Evolutionary conservation across 768 basidiomycete genomes (phyloP), one percentile per base, ranked within the genome.

Genomic region (Nidula microcarpa): DNA sequence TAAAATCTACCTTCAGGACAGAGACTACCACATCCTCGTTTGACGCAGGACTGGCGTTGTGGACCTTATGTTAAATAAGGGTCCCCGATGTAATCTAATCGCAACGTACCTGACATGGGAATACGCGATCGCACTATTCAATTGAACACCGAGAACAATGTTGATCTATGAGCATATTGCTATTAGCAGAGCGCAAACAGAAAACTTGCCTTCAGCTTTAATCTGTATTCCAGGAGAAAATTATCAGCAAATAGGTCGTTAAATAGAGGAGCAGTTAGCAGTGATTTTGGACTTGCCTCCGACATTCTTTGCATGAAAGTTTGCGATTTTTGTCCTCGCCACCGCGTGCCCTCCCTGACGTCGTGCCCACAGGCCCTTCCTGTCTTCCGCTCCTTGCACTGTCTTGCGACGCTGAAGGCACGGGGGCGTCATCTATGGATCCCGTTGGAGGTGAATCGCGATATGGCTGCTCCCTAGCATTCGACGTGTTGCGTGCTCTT

Each of bases 21-120:
- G 51, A 84, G 75, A 53, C 79, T 81, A 3, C 80, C 81, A 57
- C 84, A 85, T 34, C 86, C 84, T 56, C 84, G 72, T 65, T 85
- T 85, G 30, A 80, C 79, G 60, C 84, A 85, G 49, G 83, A 84
- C 79, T 81, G 39, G 23, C 13, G 57, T 52, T 43, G 52, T 49
- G 49, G 33, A 58, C 49, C 43, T 30, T 30, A 30, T 30, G 23
- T 30, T 30, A 30, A 30, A 58, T 61, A 53, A 57, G 56, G 49
- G 50, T 50, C 4, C 44, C 44, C 44, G 44, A 61, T 52, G 45
- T 33, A 52, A 50, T 34, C 30, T 46, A 36, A 50, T 43, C 33
- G 55, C 14, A 32, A 50, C 37, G 43, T 44, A 77, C 79, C 71
- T 84, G 80, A 60, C 84, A 85, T 23, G 84, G 84, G 60, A 85